Evolutionary conservation across 805 yeast species (phyloP), one percentile per base, ranked within the genome.

Genomic region (Blastobotrys attinorum): DNA sequence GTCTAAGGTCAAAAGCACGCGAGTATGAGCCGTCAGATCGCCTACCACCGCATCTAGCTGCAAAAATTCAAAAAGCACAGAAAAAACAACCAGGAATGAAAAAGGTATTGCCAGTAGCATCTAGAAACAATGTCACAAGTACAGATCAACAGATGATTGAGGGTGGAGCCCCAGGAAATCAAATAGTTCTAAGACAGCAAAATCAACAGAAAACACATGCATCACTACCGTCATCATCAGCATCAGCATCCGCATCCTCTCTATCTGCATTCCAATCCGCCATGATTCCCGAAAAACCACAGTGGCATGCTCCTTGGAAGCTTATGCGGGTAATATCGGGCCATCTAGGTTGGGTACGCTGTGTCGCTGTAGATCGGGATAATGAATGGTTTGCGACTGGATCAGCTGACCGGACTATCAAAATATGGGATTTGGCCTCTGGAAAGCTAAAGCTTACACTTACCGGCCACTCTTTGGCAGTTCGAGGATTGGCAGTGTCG

Each of bases 361-460:
- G 85, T n/a, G 66, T 88, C 2, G 72, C 81, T 5, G 75, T 84
- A 16, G 97, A 92, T 47, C 95, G 95, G 0, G 82, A 82, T 25
- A 88, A 88, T 59, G 75, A 80, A 51, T 92, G 92, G 86, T 90
- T 86, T 64, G 95, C 82, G 5, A 81, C 96, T 0, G 99, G 97
- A 0, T 80, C 95, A 2, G 76, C 83, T 3, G 99, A 92, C 58
- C 3, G 20, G 17, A 5, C 7, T 10, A 32, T 15, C 20, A 32
- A 25, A 25, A 25, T 25, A 7, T 25, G 29, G 29, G 29, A 25
- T 25, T 25, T 25, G 29, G 29, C 29, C 10, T 25, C 29, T 25
- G 29, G 29, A 11, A 7, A 11, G 29, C 29, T 25, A 7, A 25
- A 11, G 29, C 11, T 25, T 7, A 81, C 96, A 0, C 66, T 92